Evolutionary conservation across 495 filamentous ascomycete species (phyloP), one percentile per base, ranked within the genome.

Genomic region (Thozetella sp.): DNA sequence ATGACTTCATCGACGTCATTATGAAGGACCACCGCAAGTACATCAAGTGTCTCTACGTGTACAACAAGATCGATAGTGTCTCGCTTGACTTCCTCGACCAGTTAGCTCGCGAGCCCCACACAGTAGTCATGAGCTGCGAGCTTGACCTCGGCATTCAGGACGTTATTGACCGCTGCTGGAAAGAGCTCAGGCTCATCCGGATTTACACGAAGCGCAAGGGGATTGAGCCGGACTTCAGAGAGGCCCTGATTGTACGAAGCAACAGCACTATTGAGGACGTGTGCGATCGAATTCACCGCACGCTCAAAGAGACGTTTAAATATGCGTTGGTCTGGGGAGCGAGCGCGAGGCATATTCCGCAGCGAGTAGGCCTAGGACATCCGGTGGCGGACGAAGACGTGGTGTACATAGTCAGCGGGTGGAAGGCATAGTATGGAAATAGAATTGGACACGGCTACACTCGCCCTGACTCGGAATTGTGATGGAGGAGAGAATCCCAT

Each of bases 41-140:
- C 79, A 97, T 99, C 79, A 78, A 75, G 56, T 96, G 93, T 68
- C 83, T 99, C 23, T 99, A 99, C 77, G 96, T 97, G 25, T 99
- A 99, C 86, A 99, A 99, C 90, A 99, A 99, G 76, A 96, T 99
- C 79, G 96, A 99, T 80, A 89, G 87, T 72, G 88, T 99, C 65
- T 93, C 90, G 24, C 83, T 99, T 60, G 91, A 97, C 64, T 96
- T 93, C 79, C 85, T 99, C 19, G 91, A 99, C 75, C 84, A 89
- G 66, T 80, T 99, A 2, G 96, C 96, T 12, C 88, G 91, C 55
- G 96, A 99, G 72, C 91, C 92, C 2, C 83, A 97, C 75, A 98
- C 96, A 2, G 91, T 87, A 6, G 95, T 99, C 61, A 99, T 99
- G 96, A 91, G 87, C 70, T 99, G 96, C 76, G 96, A 98, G 75